phyloP scores from a whole-genome alignment of 257 asterid genomes.

The Cordia subcordata region DNA sequence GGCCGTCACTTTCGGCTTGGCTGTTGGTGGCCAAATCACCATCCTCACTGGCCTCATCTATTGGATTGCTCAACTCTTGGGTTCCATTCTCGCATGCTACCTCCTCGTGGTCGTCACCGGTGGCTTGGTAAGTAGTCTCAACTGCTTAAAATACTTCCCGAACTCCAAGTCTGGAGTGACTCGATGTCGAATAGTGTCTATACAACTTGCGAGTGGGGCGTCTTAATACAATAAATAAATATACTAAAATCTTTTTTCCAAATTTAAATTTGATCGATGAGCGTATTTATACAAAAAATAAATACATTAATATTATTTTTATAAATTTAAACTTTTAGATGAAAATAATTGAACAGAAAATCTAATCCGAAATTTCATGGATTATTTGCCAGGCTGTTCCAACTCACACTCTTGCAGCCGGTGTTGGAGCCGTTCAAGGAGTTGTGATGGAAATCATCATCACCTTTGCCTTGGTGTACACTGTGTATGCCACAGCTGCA shows the following conservation, averaged over 20 bases:
- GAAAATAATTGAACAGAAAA: too few relatives aligned
- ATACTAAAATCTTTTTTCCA: too few relatives aligned
- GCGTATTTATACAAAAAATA: too few relatives aligned
- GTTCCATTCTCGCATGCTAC: slow-evolving; percentile 53
- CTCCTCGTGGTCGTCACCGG: slow-evolving; percentile 75
- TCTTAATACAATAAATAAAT: too few relatives aligned
- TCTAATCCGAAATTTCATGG: background rate
- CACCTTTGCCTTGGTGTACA: slow-evolving; percentile 83
- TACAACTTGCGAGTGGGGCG: too few relatives aligned
- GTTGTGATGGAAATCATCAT: slow-evolving; percentile 72
- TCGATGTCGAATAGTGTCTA: too few relatives aligned
- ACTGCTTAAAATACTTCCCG: too few relatives aligned
- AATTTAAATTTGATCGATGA: too few relatives aligned
- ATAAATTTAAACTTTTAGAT: too few relatives aligned
- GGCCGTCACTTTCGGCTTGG: slow-evolving; percentile 84
- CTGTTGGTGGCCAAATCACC: slow-evolving; percentile 86
- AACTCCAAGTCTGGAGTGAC: too few relatives aligned
- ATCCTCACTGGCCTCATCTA: slow-evolving; percentile 69
- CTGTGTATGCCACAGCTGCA: slow-evolving; percentile 86
- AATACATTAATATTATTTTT: too few relatives aligned
- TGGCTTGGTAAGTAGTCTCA: slow-evolving; percentile 49
- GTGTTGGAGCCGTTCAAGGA: slow-evolving; percentile 63
- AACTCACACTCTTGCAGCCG: slow-evolving; percentile 47
- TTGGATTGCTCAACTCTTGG: slow-evolving; percentile 84
- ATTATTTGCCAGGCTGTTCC: slow-evolving; percentile 50